Evolutionary conservation across 116 monocot genomes (phyloP).

Genomic region (Papilionanthe hybrid): DNA sequence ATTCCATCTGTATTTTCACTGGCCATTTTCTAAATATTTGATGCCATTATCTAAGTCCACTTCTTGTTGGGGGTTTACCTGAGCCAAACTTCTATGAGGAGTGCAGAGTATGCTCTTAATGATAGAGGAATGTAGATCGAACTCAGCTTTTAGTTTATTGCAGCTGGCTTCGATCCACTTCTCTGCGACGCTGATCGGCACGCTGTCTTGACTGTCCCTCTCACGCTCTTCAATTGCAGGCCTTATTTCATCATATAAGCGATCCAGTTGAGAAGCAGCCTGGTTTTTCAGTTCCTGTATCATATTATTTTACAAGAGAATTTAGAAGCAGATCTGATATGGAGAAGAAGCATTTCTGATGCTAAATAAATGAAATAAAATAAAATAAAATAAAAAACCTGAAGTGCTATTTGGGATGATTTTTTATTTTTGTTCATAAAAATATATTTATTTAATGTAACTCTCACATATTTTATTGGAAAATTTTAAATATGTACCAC

Average conservation of each 20-base stretch:
- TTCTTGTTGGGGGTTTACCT: constrained; percentile 5
- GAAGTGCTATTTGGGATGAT: too few relatives aligned
- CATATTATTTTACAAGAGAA: not conserved
- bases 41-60: constrained; percentile 5
- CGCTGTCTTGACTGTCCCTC: constrained; percentile 79
- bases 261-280: constrained; percentile 41
- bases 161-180: constrained; percentile 87
- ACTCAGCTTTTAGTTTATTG: constrained; percentile 63
- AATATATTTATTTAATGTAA: too few relatives aligned
- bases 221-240: constrained; percentile 86
- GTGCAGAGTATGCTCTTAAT: constrained; percentile 46
- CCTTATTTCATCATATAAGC: constrained; percentile 73
- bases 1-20: not conserved
- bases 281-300: constrained; percentile 52
- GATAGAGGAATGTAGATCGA: constrained; percentile 55
- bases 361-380: too few relatives aligned
- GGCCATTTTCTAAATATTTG: constrained; percentile 37
- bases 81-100: constrained; percentile 25
- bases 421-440: too few relatives aligned
- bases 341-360: too few relatives aligned
- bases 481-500: too few relatives aligned
- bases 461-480: too few relatives aligned
- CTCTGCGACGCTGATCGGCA: constrained; percentile 63
- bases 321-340: too few relatives aligned
- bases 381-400: too few relatives aligned